These are phyloP conservation scores for Marchantia polymorpha DNA, from an alignment of 225 moss, liverwort and hornwort species.

Conservation along the genomic window DNA sequence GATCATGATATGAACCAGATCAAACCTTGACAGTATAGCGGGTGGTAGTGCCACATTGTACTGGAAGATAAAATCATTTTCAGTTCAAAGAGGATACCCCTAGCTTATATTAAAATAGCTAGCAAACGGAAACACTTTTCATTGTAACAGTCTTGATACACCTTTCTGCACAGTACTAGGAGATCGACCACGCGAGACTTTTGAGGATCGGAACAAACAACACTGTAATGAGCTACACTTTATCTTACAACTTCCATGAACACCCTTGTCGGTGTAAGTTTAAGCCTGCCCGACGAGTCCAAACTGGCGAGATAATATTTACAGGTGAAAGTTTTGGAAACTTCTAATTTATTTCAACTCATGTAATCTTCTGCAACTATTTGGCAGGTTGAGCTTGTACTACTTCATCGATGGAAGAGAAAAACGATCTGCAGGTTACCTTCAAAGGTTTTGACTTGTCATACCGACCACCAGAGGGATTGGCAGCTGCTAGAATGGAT, in stretches of 20 bases:
- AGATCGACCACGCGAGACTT: neutral
- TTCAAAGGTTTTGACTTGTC: slow-evolving; percentile 98
- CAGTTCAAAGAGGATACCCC: neutral
- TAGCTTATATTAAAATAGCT: neutral
- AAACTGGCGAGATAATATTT: neutral
- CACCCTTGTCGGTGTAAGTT: neutral
- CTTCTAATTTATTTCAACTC: neutral
- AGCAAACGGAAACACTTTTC: neutral
- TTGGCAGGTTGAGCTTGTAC: neutral
- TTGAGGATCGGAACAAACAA: neutral
- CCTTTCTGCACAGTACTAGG: no score
- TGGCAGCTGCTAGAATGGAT: slow-evolving; percentile 96
- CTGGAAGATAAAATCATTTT: slow-evolving; percentile 43
- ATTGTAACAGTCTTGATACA: neutral
- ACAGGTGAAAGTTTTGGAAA: neutral
- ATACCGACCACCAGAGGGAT: slow-evolving; percentile 97
- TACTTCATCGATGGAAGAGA: neutral
- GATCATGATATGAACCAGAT: slow-evolving; percentile 97
- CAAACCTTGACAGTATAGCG: slow-evolving; percentile 96
- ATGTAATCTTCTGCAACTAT: neutral
- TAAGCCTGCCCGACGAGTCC: neutral
- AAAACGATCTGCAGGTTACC: slow-evolving; percentile 35
- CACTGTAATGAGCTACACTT: neutral
- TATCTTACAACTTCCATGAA: neutral
- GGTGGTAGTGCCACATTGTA: slow-evolving; percentile 98